phyloP scores from a whole-genome alignment of 1,139 yeast genomes.

The Lodderomyces metapsilosis region DNA sequence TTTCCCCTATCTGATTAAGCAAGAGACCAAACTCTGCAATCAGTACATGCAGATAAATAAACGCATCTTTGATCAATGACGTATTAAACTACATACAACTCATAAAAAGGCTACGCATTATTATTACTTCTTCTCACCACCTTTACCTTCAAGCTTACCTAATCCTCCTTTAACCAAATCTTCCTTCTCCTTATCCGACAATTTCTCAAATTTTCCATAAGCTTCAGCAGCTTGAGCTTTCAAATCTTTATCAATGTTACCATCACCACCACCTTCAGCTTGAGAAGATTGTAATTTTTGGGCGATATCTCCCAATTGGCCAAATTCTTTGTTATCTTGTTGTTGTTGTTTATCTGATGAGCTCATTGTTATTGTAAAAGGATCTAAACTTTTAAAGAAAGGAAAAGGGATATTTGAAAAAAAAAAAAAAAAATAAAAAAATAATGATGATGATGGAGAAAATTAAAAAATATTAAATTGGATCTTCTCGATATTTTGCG shows the following conservation, averaged over 20 bases:
- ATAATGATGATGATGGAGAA: no score
- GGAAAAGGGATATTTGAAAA: no score
- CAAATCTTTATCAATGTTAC: background rate
- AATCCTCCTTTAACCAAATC: conserved; percentile 13
- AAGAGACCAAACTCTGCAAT: background rate
- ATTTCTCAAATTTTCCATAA: conserved; percentile 8
- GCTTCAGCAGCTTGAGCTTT: conserved; percentile 3
- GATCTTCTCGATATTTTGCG: no score
- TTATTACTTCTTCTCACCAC: conserved; percentile 8
- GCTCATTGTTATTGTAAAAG: no score
- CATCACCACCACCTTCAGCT: background rate
- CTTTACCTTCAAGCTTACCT: conserved; percentile 17
- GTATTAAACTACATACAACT: no score
- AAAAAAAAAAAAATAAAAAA: background rate
- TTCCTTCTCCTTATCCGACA: conserved; percentile 8
- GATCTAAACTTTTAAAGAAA: no score
- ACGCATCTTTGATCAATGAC: no score
- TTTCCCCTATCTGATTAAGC: no score
- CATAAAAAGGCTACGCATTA: no score
- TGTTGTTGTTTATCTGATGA: conserved; percentile 4
- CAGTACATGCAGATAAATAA: no score
- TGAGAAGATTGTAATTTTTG: conserved; percentile 1
- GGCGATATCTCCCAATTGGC: conserved; percentile 16
- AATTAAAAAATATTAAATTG: no score
- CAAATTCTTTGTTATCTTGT: conserved; percentile 13